Conservation (phyloP, 2,329 filamentous ascomycete species). For the Truncatella angustata region DNA sequence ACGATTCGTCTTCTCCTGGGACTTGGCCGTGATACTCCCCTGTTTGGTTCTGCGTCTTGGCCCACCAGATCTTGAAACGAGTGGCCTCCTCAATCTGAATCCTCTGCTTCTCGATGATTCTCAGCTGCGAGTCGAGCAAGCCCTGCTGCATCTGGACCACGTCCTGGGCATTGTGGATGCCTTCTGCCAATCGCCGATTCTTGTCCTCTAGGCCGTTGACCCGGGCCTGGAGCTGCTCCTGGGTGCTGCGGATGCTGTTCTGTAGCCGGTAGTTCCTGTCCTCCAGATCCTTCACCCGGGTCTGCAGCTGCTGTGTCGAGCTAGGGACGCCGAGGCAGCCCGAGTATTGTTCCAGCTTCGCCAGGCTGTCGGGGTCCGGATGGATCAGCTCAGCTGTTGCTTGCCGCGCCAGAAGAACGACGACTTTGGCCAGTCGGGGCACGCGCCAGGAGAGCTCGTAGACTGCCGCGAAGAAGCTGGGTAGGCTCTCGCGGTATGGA, state of each 20-base stretch:
- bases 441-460: neutral
- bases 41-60: neutral
- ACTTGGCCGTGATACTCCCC: too few species aligned
- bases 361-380: neutral
- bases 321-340: too few species aligned
- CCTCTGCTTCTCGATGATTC: constrained; percentile 7
- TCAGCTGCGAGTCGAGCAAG: neutral
- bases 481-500: neutral
- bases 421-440: neutral
- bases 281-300: neutral
- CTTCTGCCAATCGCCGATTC: neutral
- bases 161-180: neutral
- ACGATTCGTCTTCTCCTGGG: too few species aligned
- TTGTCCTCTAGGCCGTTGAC: neutral
- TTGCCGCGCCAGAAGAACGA: neutral
- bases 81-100: neutral
- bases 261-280: constrained; percentile 1
- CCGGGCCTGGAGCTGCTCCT: too few species aligned
- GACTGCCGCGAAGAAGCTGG: neutral
- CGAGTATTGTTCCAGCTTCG: neutral
- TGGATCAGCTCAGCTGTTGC: neutral
- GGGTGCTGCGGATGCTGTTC: too few species aligned
- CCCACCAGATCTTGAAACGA: neutral
- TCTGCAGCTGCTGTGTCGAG: neutral
- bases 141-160: constrained; percentile 5